Evolutionary conservation across 805 yeast genomes (phyloP).

Genomic region (Zygosaccharomyces pseudorouxii): DNA sequence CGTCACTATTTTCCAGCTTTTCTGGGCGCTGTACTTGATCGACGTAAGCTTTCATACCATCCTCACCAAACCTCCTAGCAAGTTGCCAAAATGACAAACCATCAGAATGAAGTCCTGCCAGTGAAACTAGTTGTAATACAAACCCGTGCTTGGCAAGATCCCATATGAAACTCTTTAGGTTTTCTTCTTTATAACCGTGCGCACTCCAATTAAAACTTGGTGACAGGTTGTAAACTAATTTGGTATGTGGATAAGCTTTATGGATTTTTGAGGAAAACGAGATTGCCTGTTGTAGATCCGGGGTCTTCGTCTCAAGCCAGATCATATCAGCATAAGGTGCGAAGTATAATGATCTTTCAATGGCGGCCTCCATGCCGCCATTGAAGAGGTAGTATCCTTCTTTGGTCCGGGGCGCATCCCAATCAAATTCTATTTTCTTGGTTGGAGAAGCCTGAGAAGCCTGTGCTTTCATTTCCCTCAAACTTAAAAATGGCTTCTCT

Average conservation of each 20-base stretch:
- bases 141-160: conserved; percentile 55
- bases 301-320: conserved; percentile 61
- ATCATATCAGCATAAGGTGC: conserved; percentile 57
- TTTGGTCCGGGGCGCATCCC: conserved; percentile 57
- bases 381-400: conserved; percentile 52
- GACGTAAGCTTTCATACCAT: conserved; percentile 60
- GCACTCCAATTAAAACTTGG: conserved; percentile 60
- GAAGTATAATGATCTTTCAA: conserved; percentile 48
- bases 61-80: conserved; percentile 43
- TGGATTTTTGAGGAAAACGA: conserved; percentile 45
- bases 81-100: conserved; percentile 50
- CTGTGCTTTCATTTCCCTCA: conserved; percentile 21
- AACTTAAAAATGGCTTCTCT: conserved; percentile 26
- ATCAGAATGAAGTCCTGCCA: conserved; percentile 55
- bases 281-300: conserved; percentile 48
- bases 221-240: conserved; percentile 56
- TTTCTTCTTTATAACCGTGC: conserved; percentile 48
- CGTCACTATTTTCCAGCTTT: conserved; percentile 44
- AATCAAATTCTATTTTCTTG: conserved; percentile 42
- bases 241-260: conserved; percentile 44
- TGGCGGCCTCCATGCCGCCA: conserved; percentile 49
- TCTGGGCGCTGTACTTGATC: conserved; percentile 48
- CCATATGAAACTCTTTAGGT: conserved; percentile 46
- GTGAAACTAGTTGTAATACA: conserved; percentile 53
- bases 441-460: conserved; percentile 32